Evolutionary conservation across 2,329 filamentous ascomycete species (phyloP), one percentile per base, ranked within the genome.

Genomic region (Hymenotorrendiella dingleyae): DNA sequence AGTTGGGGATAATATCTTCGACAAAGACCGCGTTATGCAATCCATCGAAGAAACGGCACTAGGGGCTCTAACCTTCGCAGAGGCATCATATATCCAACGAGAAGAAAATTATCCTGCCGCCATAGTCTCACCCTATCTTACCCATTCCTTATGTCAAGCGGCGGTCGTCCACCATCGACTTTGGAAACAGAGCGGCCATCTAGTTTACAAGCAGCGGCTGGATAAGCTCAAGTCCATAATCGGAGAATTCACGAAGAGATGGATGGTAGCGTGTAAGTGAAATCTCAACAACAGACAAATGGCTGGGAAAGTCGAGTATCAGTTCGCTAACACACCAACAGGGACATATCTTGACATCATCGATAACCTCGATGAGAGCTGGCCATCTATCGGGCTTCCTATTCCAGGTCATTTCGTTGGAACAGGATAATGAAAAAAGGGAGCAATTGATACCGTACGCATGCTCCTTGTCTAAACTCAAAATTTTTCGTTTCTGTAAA

Each of bases 91-190:
- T 22, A 7, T 11, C 6, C 16, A 41, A 8, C 10, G 8, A 14
- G 33, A 37, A 22, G 33, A 4, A 37, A 23, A 41, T 8, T 14
- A 32, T 14, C 6, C 21, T 11, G 9, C 12, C 3, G 8, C 26
- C 9, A 40, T 36, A 21, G n/a, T n/a, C n/a, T 40, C 40, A 6
- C 45, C 45, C 1, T 47, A 36, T 17, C 29, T 29, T 8, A 17
- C 45, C 4, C 41, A 43, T 29, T 26, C 36, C 21, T 30, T 35
- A 11, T 47, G 30, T 21, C 40, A 47, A 33, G 40, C 45, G 20
- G 36, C 36, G 7, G n/a, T 47, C 14, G 33, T 47, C 9, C 36
- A 40, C 5, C 33, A 40, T 16, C 30, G 40, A 33, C 22, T 43
- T 21, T 43, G 40, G 45, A 47, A 37, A 26, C 27, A 41, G 22